Evolutionary conservation across 257 asterid species (phyloP), one percentile per base, ranked within the genome.

Genomic region (Plantago ovata): DNA sequence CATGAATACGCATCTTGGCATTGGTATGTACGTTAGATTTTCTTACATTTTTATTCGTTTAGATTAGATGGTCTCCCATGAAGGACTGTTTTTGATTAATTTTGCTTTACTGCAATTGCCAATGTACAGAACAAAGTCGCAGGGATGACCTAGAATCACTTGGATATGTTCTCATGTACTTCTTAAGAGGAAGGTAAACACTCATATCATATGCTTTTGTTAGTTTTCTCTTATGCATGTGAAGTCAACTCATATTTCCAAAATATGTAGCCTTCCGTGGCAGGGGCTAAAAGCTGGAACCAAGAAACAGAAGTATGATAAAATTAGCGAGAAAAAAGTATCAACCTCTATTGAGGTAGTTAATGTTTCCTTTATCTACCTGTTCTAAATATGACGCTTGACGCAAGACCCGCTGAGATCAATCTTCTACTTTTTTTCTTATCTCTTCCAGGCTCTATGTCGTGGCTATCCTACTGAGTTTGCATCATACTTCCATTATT

Each of bases 91-190:
- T 53, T 44, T 58, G 33, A 43, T 53, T 56, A 62, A 64, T 73
- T 64, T 11, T 70, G 71, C 65, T 76, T 58, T 63, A n/a, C n/a
- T n/a, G n/a, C n/a, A n/a, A n/a, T n/a, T n/a, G 54, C 48, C 38
- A 65, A 63, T 68, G 51, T 56, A 44, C 58, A 89, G 97, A 90
- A 74, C 97, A 90, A 83, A 90, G 97, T 69, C 85, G 96, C 49
- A 76, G 96, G 81, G 97, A 90, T 83, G 96, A 90, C 74, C 77
- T 90, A 69, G 97, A 90, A 75, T 87, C 97, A 44, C 94, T 90
- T 58, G 97, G 96, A 63, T 90, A 82, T 75, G 96, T 87, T 68
- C 81, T 90, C 67, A 86, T 87, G 96, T 90, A 90, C 70, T 90
- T 90, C 79, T 73, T 90, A 62, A 79, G 89, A 67, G 97, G 97